Evolutionary conservation across 768 basidiomycete species (phyloP).

Genomic region (Termitomyces sp.): DNA sequence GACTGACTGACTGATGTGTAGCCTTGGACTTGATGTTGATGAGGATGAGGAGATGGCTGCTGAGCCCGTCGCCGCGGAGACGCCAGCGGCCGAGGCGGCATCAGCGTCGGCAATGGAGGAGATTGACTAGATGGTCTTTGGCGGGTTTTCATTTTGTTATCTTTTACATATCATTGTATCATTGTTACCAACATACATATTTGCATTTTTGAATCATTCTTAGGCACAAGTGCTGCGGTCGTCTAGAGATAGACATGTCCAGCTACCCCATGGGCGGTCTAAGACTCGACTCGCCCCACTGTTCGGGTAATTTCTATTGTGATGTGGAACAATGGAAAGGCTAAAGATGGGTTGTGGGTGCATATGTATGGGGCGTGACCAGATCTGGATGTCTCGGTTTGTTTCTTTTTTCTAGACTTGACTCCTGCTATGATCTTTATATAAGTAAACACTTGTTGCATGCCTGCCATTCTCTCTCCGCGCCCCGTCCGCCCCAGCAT

Average conservation of each 20-base stretch:
- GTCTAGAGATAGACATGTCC: too few species aligned
- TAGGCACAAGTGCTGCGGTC: too few species aligned
- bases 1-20: slow-evolving; percentile 13
- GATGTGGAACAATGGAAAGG: not conserved
- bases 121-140: slow-evolving; percentile 59
- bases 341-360: not conserved
- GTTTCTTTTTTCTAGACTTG: not conserved
- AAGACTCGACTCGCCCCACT: too few species aligned
- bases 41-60: slow-evolving; percentile 49
- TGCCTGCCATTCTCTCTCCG: slow-evolving; percentile 25
- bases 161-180: too few species aligned
- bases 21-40: slow-evolving; percentile 84
- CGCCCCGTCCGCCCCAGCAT: not conserved
- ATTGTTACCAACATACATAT: too few species aligned
- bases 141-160: slow-evolving; percentile 8
- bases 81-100: slow-evolving; percentile 50
- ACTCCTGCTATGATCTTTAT: too few species aligned
- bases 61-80: slow-evolving; percentile 39
- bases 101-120: slow-evolving; percentile 93
- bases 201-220: too few species aligned
- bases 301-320: too few species aligned
- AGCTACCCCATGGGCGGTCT: too few species aligned
- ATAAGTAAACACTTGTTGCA: too few species aligned
- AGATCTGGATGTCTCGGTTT: not conserved
- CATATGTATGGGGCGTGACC: not conserved